phyloP scores from a whole-genome alignment of 1,284 basidiomycete species.

The Leccinum fuscescens region DNA sequence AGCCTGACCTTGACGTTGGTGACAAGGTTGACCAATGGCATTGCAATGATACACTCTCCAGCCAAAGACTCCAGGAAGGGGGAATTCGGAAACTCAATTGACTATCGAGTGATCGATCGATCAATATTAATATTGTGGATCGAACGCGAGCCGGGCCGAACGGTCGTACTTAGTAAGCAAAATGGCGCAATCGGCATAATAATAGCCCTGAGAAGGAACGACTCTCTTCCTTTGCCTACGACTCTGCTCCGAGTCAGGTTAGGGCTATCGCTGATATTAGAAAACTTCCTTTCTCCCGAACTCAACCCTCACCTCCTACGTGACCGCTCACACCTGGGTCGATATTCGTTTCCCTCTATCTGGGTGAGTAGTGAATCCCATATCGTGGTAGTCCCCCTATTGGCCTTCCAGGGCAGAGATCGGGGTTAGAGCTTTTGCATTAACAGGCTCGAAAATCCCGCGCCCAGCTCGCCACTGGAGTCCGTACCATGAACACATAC shows the following conservation, averaged over 20 bases:
- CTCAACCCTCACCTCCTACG: neutral
- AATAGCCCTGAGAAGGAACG: too few species aligned
- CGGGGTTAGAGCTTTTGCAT: neutral
- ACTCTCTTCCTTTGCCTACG: too few species aligned
- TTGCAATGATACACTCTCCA: neutral
- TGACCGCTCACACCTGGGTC: too few species aligned
- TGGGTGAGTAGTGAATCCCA: neutral
- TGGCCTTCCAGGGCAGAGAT: neutral
- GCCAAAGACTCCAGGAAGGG: neutral
- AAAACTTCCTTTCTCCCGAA: neutral
- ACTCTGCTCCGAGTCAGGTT: too few species aligned
- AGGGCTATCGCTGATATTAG: neutral
- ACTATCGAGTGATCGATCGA: neutral
- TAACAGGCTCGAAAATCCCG: neutral
- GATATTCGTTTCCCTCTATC: neutral
- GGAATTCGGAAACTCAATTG: neutral
- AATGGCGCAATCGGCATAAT: too few species aligned
- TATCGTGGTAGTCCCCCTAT: neutral
- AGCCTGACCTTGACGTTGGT: constrained; percentile 56
- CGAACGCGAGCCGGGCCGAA: too few species aligned
- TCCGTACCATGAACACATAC: too few species aligned
- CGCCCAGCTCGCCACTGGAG: neutral
- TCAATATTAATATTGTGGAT: too few species aligned
- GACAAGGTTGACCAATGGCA: constrained; percentile 42
- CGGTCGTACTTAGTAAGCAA: too few species aligned